A percentile compares a stretch with the other conserved stretches of the same genome.
These are phyloP conservation scores for Apiospora phragmitis DNA, from an alignment of 2,329 filamentous ascomycete species.

Conservation along the genomic window DNA sequence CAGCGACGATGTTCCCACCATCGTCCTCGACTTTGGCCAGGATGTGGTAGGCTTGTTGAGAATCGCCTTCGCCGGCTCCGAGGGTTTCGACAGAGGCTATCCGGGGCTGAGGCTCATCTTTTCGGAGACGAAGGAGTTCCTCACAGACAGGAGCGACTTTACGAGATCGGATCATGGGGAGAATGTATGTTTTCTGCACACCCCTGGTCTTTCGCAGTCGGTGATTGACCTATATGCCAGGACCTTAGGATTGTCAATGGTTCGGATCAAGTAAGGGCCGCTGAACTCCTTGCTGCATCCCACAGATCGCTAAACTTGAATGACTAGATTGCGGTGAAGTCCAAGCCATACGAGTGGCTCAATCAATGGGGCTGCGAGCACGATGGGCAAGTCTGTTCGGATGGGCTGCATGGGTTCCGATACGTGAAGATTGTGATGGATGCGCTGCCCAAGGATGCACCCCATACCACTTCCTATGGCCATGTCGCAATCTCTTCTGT, in stretches of 20 bases:
- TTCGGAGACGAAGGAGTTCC: constrained; percentile 47
- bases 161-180: constrained; percentile 45
- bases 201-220: neutral
- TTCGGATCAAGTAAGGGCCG: constrained; percentile 44
- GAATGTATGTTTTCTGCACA: constrained; percentile 16
- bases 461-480: constrained; percentile 44
- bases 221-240: constrained; percentile 19
- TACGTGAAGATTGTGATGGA: constrained; percentile 51
- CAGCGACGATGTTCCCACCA: constrained; percentile 30
- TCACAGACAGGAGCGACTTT: constrained; percentile 47
- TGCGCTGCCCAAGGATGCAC: constrained; percentile 42
- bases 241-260: constrained; percentile 38
- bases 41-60: constrained; percentile 45
- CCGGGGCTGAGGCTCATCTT: constrained; percentile 48
- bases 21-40: constrained; percentile 52
- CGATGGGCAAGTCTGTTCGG: constrained; percentile 45
- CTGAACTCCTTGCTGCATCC: neutral
- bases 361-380: constrained; percentile 45
- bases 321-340: constrained; percentile 43
- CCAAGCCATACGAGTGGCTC: constrained; percentile 44
- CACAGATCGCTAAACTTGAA: neutral
- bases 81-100: constrained; percentile 24
- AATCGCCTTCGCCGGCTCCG: constrained; percentile 42
- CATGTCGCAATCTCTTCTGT: constrained; percentile 44
- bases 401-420: constrained; percentile 54